Evolutionary conservation across 768 basidiomycete genomes (phyloP).

Genomic region (Xerocomellus intermedius): DNA sequence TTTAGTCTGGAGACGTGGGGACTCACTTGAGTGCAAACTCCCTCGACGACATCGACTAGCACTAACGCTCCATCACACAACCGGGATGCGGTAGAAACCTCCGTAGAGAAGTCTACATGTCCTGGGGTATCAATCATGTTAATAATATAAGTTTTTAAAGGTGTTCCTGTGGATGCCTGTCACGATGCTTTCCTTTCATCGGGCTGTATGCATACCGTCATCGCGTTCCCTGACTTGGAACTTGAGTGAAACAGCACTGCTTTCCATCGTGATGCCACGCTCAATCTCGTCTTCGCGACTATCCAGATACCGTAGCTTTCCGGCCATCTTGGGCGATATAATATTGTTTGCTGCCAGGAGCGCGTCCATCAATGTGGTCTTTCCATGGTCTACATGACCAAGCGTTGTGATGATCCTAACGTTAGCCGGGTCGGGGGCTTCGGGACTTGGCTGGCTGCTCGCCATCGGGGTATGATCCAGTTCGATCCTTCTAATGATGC

Average conservation of each 20-base stretch:
- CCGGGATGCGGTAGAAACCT: constrained; percentile 92
- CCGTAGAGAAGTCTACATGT: constrained; percentile 97
- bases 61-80: constrained; percentile 95
- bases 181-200: constrained; percentile 17
- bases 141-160: constrained; percentile 71
- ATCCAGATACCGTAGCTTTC: constrained; percentile 94
- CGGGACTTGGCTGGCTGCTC: constrained; percentile 14
- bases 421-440: constrained; percentile 38
- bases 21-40: constrained; percentile 93
- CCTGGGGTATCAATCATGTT: constrained; percentile 99
- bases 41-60: constrained; percentile 95
- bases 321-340: constrained; percentile 91
- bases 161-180: constrained; percentile 48
- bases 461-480: constrained; percentile 19
- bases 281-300: constrained; percentile 97
- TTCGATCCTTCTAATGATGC: not conserved
- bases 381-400: constrained; percentile 94
- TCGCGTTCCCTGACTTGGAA: constrained; percentile 76
- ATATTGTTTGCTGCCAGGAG: constrained; percentile 97
- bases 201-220: constrained; percentile 51
- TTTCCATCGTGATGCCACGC: constrained; percentile 98
- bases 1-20: not conserved
- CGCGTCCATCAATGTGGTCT: constrained; percentile 93
- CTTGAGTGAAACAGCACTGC: constrained; percentile 86
- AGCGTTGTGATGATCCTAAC: constrained; percentile 82